Conservation (phyloP, 2,329 filamentous ascomycete species). For the Cladophialophora carrionii region DNA sequence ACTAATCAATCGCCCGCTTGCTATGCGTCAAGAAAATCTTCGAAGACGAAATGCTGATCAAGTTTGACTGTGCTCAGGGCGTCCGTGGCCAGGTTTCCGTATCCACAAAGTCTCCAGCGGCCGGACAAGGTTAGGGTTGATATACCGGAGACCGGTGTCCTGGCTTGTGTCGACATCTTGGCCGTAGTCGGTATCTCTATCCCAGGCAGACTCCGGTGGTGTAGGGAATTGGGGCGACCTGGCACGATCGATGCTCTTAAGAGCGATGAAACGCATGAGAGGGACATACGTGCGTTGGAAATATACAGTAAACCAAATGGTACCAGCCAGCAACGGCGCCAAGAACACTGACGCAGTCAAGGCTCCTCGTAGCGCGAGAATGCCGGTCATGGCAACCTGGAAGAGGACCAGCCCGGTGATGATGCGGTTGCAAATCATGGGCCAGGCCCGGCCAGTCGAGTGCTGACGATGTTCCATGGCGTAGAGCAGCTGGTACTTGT, state of each 20-base stretch:
- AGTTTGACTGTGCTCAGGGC: slow-evolving; percentile 8
- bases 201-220: slow-evolving; percentile 45
- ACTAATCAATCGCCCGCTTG: slow-evolving; percentile 15
- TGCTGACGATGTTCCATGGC: slow-evolving; percentile 98
- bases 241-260: slow-evolving; percentile 76
- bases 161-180: slow-evolving; percentile 48
- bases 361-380: slow-evolving; percentile 74
- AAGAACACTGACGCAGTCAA: slow-evolving; percentile 74
- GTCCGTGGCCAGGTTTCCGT: slow-evolving; percentile 32
- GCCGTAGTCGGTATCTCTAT: slow-evolving; percentile 50
- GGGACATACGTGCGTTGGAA: slow-evolving; percentile 82
- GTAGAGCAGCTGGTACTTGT: slow-evolving; percentile 97
- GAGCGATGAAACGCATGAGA: slow-evolving; percentile 86
- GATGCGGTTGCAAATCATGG: slow-evolving; percentile 92
- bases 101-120: slow-evolving; percentile 53
- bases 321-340: slow-evolving; percentile 74
- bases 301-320: slow-evolving; percentile 86
- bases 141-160: slow-evolving; percentile 49
- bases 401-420: slow-evolving; percentile 85
- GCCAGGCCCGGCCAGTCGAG: slow-evolving; percentile 90
- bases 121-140: slow-evolving; percentile 52
- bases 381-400: slow-evolving; percentile 86
- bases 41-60: slow-evolving; percentile 8
- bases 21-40: slow-evolving; percentile 25
- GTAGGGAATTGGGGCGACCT: slow-evolving; percentile 48